A percentile compares a stretch with the other conserved stretches of the same genome.
Conservation (phyloP, 768 basidiomycete species). For the Xerocomellus amylosporus region DNA sequence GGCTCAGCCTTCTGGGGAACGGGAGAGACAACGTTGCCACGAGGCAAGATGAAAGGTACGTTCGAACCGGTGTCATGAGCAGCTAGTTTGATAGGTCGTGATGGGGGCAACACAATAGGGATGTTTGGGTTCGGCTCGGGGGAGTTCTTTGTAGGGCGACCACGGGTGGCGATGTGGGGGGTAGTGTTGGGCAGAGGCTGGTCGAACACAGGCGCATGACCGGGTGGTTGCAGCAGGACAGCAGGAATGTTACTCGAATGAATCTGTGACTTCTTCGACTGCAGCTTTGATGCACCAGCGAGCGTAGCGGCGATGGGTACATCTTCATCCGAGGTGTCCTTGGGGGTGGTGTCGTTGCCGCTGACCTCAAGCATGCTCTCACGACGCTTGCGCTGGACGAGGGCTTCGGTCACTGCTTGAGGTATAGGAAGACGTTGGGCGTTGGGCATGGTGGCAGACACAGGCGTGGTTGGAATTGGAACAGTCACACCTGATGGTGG, state of each 20-base stretch:
- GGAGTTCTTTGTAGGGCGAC: slow-evolving; percentile 16
- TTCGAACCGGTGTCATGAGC: slow-evolving; percentile 34
- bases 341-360: slow-evolving; percentile 30
- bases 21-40: slow-evolving; percentile 39
- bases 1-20: slow-evolving; percentile 48
- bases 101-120: slow-evolving; percentile 33
- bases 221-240: slow-evolving; percentile 30
- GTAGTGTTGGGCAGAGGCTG: slow-evolving; percentile 16
- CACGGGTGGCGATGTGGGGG: slow-evolving; percentile 25
- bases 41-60: slow-evolving; percentile 45
- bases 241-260: slow-evolving; percentile 25
- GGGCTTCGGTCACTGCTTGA: slow-evolving; percentile 71
- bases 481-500: slow-evolving; percentile 77
- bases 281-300: slow-evolving; percentile 1
- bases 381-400: slow-evolving; percentile 65
- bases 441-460: slow-evolving; percentile 33
- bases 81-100: slow-evolving; percentile 34
- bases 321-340: slow-evolving; percentile 36
- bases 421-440: slow-evolving; percentile 54
- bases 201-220: slow-evolving; percentile 29
- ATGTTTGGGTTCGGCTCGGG: slow-evolving; percentile 27
- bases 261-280: slow-evolving; percentile 21
- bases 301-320: slow-evolving; percentile 30
- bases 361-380: slow-evolving; percentile 62
- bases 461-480: slow-evolving; percentile 67